Base-by-base conservation (phyloP, 495 filamentous ascomycete species). In the Parathielavia hyrcaniae region DNA sequence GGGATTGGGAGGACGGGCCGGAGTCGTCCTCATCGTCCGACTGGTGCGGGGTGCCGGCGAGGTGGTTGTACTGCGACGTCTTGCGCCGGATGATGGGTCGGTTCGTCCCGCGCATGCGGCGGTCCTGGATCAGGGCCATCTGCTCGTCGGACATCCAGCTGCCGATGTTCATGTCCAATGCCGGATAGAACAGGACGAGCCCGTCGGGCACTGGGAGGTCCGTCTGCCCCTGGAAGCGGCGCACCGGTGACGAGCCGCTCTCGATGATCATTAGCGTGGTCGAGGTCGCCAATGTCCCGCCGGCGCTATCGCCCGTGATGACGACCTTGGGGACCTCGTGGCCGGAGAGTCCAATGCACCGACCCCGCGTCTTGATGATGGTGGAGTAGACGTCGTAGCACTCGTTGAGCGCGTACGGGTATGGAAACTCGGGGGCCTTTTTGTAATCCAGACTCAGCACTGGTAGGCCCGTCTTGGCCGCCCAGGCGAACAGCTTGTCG, bases 141-240 rank as follows among this genome's bases (percentile, higher is more conserved):
- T 97, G 91, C 68, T 97, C 93, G 63, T 98, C 95, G 0, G 86
- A 90, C 91, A 98, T 97, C 93, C 93, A 98, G 64, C 90, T 97
- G n/a, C 88, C 87, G 50, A 97, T 96, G 67, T 90, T 96, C 84
- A 97, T 86, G 64, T 96, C 95, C 55, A 98, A 75, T 0, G 83
- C 83, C 1, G 93, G 93, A 66, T 98, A 98, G 30, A 95, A 84
- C 40, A 97, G 76, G 1, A 97, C 77, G 12, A 97, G 64, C 0
- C 90, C 95, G 61, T 84, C 87, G 0, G 93, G 93, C 5, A 83
- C 67, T 2, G 93, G 90, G 2, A 98, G 77, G 40, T 75, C 69
- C 23, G 75, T 71, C 53, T 87, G 81, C 1, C 81, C 80, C 34
- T 79, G 74, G 70, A 79, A 83, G 23, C 78, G 73, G 22, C 83